Conservation (phyloP, 2,329 filamentous ascomycete species). For the Diaporthe sp. region DNA sequence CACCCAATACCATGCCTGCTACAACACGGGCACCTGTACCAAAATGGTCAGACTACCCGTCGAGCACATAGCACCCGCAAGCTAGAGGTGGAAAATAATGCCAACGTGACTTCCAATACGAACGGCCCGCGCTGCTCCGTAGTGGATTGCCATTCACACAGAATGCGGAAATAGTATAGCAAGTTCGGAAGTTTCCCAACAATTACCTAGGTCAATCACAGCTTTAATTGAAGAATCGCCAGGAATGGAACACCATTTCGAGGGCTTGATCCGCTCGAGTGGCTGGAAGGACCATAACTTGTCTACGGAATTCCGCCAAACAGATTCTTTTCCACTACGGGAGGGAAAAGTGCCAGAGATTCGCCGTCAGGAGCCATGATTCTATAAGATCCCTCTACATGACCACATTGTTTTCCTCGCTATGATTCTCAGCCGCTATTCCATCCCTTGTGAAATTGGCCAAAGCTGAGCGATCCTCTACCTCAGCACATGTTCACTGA, state of each 20-base stretch:
- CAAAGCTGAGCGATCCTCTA: neutral
- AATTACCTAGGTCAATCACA: neutral
- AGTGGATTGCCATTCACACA: slow-evolving; percentile 10
- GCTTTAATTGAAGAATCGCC: neutral
- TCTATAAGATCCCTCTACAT: neutral
- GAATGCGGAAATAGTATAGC: neutral
- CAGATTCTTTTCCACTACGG: neutral
- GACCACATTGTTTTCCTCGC: neutral
- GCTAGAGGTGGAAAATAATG: slow-evolving; percentile 21
- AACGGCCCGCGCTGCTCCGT: slow-evolving; percentile 1
- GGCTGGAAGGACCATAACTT: neutral
- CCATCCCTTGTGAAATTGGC: neutral
- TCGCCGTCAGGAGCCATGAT: too few species aligned
- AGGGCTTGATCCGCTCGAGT: neutral
- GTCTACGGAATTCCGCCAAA: neutral
- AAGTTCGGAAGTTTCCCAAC: neutral
- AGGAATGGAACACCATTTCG: neutral
- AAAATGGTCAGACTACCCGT: neutral
- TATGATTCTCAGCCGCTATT: too few species aligned
- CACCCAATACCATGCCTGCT: neutral
- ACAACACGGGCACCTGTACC: neutral
- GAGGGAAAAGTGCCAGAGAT: neutral
- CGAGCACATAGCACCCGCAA: neutral
- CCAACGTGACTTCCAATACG: neutral
- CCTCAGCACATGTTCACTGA: neutral